These are phyloP conservation scores for Aspergillus sclerotiicarbonarius DNA, from an alignment of 495 filamentous ascomycete genomes.

Conservation along the genomic window DNA sequence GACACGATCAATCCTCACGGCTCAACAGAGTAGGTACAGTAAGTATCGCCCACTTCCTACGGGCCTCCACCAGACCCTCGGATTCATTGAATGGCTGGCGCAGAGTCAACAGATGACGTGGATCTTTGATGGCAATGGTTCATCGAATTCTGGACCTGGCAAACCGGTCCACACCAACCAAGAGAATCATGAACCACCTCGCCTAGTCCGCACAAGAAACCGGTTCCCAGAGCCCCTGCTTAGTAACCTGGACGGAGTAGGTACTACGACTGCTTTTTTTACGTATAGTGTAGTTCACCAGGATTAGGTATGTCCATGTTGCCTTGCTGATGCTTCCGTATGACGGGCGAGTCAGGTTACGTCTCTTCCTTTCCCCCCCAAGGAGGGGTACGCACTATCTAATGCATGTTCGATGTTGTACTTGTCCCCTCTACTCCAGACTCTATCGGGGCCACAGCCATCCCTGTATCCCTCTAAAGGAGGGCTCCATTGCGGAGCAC, in stretches of 20 bases:
- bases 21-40: no score
- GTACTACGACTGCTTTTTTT: no score
- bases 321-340: neutral
- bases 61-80: neutral
- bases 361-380: neutral
- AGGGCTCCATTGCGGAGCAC: neutral
- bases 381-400: neutral
- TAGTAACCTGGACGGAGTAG: neutral
- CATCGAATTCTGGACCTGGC: neutral
- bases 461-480: neutral
- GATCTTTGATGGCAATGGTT: neutral
- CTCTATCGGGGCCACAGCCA: neutral
- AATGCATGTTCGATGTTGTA: neutral
- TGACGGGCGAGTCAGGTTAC: neutral
- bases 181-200: neutral
- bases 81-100: neutral
- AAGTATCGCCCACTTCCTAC: no score
- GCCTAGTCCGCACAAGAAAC: neutral
- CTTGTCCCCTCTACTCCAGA: neutral
- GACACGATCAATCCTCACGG: neutral
- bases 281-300: neutral
- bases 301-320: neutral
- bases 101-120: neutral
- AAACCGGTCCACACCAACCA: neutral
- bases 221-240: neutral